Evolutionary conservation across 2,329 filamentous ascomycete species (phyloP).

Genomic region (Hypocreales sp.): DNA sequence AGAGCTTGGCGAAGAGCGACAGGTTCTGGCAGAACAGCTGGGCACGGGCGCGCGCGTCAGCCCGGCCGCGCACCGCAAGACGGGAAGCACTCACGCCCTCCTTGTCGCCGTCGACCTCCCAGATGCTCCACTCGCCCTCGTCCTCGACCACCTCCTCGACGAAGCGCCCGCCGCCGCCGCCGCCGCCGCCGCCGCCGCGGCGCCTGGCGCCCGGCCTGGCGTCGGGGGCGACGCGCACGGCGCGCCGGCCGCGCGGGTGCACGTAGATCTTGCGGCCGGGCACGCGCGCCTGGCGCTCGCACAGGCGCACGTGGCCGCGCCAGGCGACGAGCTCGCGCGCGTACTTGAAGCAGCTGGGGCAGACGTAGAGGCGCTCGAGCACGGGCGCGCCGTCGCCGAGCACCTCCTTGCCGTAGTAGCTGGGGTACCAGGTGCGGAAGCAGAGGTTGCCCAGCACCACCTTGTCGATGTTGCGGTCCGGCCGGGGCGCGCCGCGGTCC

Average conservation of each 20-base stretch:
- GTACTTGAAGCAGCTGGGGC: slow-evolving; percentile 90
- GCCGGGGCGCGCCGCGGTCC: slow-evolving; percentile 20
- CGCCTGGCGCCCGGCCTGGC: slow-evolving; percentile 16
- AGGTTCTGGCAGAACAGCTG: slow-evolving; percentile 87
- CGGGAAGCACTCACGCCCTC: slow-evolving; percentile 44
- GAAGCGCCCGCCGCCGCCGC: slow-evolving; percentile 19
- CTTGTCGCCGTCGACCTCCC: slow-evolving; percentile 83
- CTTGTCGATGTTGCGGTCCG: slow-evolving; percentile 68
- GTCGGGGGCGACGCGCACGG: slow-evolving; percentile 20
- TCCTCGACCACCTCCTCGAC: slow-evolving; percentile 31
- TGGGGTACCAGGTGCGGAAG: slow-evolving; percentile 87
- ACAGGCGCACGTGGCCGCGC: slow-evolving; percentile 42
- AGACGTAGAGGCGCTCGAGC: slow-evolving; percentile 66
- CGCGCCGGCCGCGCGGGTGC: slow-evolving; percentile 32
- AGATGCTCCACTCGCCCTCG: slow-evolving; percentile 68
- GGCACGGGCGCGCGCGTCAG: background rate
- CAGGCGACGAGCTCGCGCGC: slow-evolving; percentile 46
- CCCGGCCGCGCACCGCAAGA: slow-evolving; percentile 5
- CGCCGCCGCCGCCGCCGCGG: slow-evolving; percentile 22
- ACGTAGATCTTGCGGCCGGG: slow-evolving; percentile 64
- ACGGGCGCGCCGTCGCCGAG: slow-evolving; percentile 36
- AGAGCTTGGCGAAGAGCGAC: slow-evolving; percentile 90
- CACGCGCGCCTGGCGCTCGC: slow-evolving; percentile 30
- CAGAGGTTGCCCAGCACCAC: slow-evolving; percentile 72
- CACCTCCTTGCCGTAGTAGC: slow-evolving; percentile 67